Conservation (phyloP, 495 filamentous ascomycete species). For the Articulospora tetracladia region DNA sequence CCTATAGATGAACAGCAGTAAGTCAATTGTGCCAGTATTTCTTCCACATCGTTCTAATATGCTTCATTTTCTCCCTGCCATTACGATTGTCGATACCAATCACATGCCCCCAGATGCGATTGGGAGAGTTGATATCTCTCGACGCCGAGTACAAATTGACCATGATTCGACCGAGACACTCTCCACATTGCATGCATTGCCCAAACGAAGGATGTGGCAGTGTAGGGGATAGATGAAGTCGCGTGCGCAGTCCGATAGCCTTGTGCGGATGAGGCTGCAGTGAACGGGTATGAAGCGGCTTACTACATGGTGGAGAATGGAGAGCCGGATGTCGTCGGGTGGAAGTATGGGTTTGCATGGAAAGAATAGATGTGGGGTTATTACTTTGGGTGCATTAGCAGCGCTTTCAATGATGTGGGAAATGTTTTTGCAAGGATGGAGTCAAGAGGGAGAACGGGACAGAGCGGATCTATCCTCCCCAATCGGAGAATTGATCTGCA, state of each 20-base stretch:
- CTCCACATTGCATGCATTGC: not conserved
- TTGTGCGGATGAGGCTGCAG: not conserved
- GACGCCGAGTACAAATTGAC: not conserved
- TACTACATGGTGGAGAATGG: not conserved
- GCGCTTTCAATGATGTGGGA: too few species aligned
- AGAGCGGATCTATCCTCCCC: too few species aligned
- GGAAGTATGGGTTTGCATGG: too few species aligned
- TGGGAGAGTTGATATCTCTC: not conserved
- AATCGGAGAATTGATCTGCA: too few species aligned
- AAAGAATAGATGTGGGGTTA: too few species aligned
- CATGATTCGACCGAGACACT: not conserved
- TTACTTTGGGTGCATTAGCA: too few species aligned
- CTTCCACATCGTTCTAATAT: not conserved
- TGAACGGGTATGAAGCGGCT: not conserved
- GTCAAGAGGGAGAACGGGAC: too few species aligned
- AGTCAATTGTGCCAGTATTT: not conserved
- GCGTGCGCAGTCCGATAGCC: not conserved
- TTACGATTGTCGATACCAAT: not conserved
- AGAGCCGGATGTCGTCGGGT: not conserved
- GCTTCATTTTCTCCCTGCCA: not conserved
- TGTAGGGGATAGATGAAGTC: not conserved
- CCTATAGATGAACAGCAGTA: not conserved
- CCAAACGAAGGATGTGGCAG: not conserved
- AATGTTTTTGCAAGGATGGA: too few species aligned
- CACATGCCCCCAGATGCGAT: not conserved